Evolutionary conservation across 495 filamentous ascomycete species (phyloP), one percentile per base, ranked within the genome.

Genomic region (Antarctomyces pellizariae): DNA sequence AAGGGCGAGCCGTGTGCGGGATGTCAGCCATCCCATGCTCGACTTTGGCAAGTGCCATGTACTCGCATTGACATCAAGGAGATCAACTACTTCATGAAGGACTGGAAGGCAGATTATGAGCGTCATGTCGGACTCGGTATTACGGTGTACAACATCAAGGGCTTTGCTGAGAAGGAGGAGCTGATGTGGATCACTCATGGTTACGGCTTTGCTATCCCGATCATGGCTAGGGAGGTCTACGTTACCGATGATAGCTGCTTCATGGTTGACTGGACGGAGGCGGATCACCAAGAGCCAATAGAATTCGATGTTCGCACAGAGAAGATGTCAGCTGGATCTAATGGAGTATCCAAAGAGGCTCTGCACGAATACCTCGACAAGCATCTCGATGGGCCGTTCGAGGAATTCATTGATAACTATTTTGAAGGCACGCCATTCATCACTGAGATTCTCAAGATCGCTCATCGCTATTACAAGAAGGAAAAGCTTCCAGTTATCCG

Each of bases 41-140:
- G 82, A 30, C 56, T 92, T 22, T 92, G 82, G 82, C 78, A 90
- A 47, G 82, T 92, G 13, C 82, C 82, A 18, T 92, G 82, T 53
- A 92, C 82, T 8, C 72, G 82, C 14, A 90, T 91, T 35, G 82
- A 90, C 44, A 92, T 92, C 55, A 89, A 90, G 59, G 82, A 92
- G 37, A 86, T 92, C 42, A 76, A 65, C 16, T 90, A 82, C 42
- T 92, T 92, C 58, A 84, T 90, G 77, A 90, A 91, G 59, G 82
- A 90, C 48, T 92, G 79, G 80, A 84, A 75, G 52, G 80, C 77
- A 9, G 82, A 92, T 40, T 89, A 78, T 43, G 80, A 90, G 49
- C 71, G 80, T 28, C 82, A 92, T 44, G 64, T 83, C 30, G 71
- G 59, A 39, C 67, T 78, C 35, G 77, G 75, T 18, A 76, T 91